These are phyloP conservation scores for Arthrinium puccinioides DNA, from an alignment of 2,329 filamentous ascomycete genomes.

Conservation along the genomic window DNA sequence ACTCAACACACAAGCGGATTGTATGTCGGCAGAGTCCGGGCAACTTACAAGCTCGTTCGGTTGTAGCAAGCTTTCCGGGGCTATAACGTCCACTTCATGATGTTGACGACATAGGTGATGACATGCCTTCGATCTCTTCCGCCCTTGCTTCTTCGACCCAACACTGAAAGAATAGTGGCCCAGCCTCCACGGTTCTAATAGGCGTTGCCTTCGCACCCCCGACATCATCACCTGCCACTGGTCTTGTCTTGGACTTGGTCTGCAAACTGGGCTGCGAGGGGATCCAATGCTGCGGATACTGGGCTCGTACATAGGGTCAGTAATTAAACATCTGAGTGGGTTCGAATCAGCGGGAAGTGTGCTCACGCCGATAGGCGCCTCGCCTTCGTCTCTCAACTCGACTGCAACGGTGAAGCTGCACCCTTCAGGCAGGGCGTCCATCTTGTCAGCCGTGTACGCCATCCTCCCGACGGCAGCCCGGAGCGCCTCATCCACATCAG, in stretches of 20 bases:
- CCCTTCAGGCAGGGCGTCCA: slow-evolving; percentile 50
- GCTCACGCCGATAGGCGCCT: slow-evolving; percentile 52
- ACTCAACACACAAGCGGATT: no score
- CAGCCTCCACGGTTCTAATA: slow-evolving; percentile 46
- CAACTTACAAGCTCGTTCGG: no score
- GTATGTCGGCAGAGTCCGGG: no score
- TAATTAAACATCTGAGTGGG: background rate
- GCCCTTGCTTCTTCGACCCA: slow-evolving; percentile 53
- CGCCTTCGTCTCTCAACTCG: slow-evolving; percentile 56
- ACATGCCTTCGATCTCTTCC: no score
- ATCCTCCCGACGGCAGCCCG: slow-evolving; percentile 59
- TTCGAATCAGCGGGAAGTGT: background rate
- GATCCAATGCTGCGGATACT: slow-evolving; percentile 57
- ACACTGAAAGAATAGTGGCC: slow-evolving; percentile 59
- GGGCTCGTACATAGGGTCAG: slow-evolving; percentile 4
- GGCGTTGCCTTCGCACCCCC: slow-evolving; percentile 37
- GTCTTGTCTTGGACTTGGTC: slow-evolving; percentile 23
- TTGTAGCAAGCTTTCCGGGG: no score
- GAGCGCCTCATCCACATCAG: slow-evolving; percentile 65
- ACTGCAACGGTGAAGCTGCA: slow-evolving; percentile 74
- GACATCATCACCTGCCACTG: slow-evolving; percentile 23
- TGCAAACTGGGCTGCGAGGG: slow-evolving; percentile 44
- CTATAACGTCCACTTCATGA: no score
- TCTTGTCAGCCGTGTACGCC: slow-evolving; percentile 48
- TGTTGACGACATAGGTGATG: no score